phyloP scores from a whole-genome alignment of 495 filamentous ascomycete genomes.

The Xylaria telfairii region DNA sequence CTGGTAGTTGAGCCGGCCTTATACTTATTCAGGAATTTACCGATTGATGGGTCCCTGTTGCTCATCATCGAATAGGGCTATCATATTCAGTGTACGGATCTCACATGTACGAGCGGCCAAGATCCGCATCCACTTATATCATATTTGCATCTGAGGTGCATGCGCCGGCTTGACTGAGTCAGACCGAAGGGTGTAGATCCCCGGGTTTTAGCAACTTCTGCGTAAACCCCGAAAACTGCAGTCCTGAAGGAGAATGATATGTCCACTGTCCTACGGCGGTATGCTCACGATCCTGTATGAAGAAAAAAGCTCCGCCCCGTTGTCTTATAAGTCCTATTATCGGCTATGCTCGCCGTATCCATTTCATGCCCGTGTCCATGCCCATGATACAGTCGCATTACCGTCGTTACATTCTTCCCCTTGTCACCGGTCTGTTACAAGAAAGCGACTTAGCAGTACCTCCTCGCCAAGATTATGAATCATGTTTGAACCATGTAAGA shows the following conservation, averaged over 20 bases:
- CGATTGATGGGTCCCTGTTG: background rate
- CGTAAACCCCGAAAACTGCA: background rate
- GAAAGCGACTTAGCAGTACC: slow-evolving; percentile 11
- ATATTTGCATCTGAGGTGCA: background rate
- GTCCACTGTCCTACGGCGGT: background rate
- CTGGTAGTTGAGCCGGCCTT: background rate
- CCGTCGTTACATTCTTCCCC: background rate
- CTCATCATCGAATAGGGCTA: background rate
- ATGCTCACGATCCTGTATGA: background rate
- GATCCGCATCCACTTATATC: slow-evolving; percentile 11
- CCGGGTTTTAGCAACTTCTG: slow-evolving; percentile 1
- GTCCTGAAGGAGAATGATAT: background rate
- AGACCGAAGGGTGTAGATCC: background rate
- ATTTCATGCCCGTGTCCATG: slow-evolving; percentile 8
- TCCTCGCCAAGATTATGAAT: slow-evolving; percentile 10
- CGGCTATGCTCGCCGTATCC: background rate
- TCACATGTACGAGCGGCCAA: background rate
- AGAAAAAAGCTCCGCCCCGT: background rate
- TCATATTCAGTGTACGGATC: background rate
- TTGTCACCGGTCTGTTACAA: background rate
- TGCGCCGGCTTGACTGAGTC: slow-evolving; percentile 3
- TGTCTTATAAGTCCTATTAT: background rate
- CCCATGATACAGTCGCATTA: background rate
- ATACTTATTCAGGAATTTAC: background rate
- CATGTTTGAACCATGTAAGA: background rate